Percentiles rank a stretch among this genome's conserved stretches.
Evolutionary conservation across 345 rosid genomes (phyloP).

Genomic region (Cardamine chenopodiifolia): DNA sequence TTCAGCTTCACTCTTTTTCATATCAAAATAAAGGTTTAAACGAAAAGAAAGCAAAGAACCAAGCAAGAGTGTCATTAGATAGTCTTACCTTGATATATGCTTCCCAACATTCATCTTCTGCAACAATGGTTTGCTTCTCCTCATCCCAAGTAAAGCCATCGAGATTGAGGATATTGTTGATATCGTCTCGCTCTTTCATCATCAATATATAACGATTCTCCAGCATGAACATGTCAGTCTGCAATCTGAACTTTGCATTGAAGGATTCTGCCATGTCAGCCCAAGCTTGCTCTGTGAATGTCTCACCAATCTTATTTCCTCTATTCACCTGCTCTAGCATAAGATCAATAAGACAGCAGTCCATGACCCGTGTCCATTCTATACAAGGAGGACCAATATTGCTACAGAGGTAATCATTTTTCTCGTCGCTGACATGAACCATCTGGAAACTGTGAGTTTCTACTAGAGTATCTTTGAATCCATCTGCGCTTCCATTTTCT

Average conservation of each 20-base stretch:
- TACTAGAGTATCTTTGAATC: constrained; percentile 15
- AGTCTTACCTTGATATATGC: constrained; percentile 57
- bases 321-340: constrained; percentile 55
- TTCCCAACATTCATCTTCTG: constrained; percentile 62
- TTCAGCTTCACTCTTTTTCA: too few species aligned
- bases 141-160: constrained; percentile 68
- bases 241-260: constrained; percentile 55
- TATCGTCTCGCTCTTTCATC: constrained; percentile 66
- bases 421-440: constrained; percentile 45
- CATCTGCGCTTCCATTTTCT: constrained; percentile 32
- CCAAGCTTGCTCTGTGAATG: constrained; percentile 69
- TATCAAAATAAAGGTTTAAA: too few species aligned
- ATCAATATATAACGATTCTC: constrained; percentile 57
- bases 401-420: constrained; percentile 37
- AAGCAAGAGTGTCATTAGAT: too few species aligned
- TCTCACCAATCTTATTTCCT: constrained; percentile 51
- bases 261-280: constrained; percentile 54
- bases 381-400: constrained; percentile 40
- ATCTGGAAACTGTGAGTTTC: constrained; percentile 22
- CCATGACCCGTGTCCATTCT: constrained; percentile 68
- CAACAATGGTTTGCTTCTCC: constrained; percentile 53
- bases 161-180: constrained; percentile 55
- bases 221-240: constrained; percentile 52
- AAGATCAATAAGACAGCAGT: constrained; percentile 56
- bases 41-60: too few species aligned